Evolutionary conservation across 2,329 filamentous ascomycete genomes (phyloP).

Genomic region (Hypoxylon sp.): DNA sequence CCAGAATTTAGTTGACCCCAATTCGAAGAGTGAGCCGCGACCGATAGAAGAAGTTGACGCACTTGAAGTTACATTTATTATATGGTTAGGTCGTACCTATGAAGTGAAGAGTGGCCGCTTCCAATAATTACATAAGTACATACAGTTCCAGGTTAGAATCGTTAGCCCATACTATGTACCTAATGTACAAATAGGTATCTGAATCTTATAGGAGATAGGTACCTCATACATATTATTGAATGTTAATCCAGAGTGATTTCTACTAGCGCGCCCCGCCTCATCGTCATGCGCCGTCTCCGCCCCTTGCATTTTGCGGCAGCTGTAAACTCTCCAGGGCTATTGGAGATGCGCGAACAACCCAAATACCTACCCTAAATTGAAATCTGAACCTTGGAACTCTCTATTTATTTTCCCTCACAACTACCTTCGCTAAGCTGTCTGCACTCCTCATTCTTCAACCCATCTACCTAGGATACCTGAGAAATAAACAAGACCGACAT

Average conservation of each 20-base stretch:
- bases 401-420: slow-evolving; percentile 33
- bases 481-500: slow-evolving; percentile 9
- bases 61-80: slow-evolving; percentile 6
- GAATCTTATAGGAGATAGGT: background rate
- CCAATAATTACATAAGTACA: background rate
- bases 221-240: too few species aligned
- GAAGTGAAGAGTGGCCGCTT: background rate
- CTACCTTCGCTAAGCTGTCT: slow-evolving; percentile 21
- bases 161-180: background rate
- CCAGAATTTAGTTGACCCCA: slow-evolving; percentile 2
- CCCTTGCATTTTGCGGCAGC: slow-evolving; percentile 35
- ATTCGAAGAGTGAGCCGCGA: slow-evolving; percentile 13
- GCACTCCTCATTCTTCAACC: slow-evolving; percentile 21
- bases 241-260: background rate
- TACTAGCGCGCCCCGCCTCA: slow-evolving; percentile 23
- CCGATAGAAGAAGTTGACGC: slow-evolving; percentile 5
- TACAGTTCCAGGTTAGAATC: too few species aligned
- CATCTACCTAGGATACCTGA: background rate
- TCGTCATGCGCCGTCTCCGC: slow-evolving; percentile 39
- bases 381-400: slow-evolving; percentile 11
- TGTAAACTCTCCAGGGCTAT: slow-evolving; percentile 9
- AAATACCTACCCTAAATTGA: slow-evolving; percentile 35
- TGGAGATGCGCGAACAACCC: slow-evolving; percentile 27
- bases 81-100: slow-evolving; percentile 3
- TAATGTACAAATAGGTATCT: background rate